A percentile compares a stretch with the other conserved stretches of the same genome.
phyloP scores from a whole-genome alignment of 2,329 filamentous ascomycete genomes.

The Ophiocordyceps camponoti-leonardi region DNA sequence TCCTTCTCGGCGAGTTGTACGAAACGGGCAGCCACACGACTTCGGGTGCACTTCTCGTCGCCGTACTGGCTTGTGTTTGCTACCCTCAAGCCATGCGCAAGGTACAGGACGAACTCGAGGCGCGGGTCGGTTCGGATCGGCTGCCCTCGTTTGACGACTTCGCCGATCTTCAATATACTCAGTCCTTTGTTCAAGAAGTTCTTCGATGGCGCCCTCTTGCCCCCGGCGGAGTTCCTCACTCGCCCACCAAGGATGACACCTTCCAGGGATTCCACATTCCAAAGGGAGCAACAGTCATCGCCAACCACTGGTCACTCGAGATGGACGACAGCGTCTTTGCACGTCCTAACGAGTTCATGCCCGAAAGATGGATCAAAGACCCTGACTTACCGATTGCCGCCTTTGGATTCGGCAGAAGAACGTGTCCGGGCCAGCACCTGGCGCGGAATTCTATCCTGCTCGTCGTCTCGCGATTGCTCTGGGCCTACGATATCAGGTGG shows the following conservation, averaged over 20 bases:
- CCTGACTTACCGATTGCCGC: not conserved
- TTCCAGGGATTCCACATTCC: conserved; percentile 33
- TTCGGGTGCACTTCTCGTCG: conserved; percentile 16
- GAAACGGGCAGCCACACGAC: conserved; percentile 25
- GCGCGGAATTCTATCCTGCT: not conserved
- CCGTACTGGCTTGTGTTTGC: conserved; percentile 1
- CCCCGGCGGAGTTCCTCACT: conserved; percentile 26
- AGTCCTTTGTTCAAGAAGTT: conserved; percentile 36
- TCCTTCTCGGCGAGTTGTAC: conserved; percentile 29
- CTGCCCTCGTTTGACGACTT: conserved; percentile 30
- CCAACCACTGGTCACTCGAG: conserved; percentile 1
- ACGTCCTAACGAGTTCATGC: not conserved
- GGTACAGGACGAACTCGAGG: conserved; percentile 35
- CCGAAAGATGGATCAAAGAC: conserved; percentile 1
- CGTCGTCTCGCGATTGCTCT: not conserved
- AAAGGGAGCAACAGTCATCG: conserved; percentile 5
- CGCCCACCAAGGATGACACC: conserved; percentile 26
- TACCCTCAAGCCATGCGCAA: conserved; percentile 1
- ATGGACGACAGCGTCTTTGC: conserved; percentile 1
- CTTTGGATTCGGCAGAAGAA: conserved; percentile 2
- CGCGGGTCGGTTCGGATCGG: conserved; percentile 27
- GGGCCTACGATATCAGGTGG: conserved; percentile 1
- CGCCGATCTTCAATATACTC: conserved; percentile 30
- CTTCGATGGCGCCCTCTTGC: conserved; percentile 36
- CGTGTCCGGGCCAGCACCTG: conserved; percentile 1